A percentile compares a stretch with the other conserved stretches of the same genome.
phyloP scores from a whole-genome alignment of 176 grass and related monocot genomes.

The maize (Zea mays) region DNA sequence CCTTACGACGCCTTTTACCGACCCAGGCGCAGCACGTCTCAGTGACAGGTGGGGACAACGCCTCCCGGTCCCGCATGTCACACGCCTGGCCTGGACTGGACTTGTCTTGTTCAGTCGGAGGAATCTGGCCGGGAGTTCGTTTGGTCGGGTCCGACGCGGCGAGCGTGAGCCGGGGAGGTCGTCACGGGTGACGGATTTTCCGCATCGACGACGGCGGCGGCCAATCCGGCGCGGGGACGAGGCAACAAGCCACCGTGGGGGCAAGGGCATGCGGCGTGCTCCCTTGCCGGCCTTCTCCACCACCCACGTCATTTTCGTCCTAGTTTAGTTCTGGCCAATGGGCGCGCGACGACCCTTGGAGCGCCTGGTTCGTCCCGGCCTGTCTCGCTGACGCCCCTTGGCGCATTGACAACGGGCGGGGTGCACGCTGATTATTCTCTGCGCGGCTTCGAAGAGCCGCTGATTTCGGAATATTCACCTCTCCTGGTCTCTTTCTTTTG shows the following conservation, averaged over 20 bases:
- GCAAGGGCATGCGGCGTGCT: too few relatives aligned
- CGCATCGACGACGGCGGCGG: not conserved
- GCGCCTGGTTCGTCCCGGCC: not conserved
- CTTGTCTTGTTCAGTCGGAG: not conserved
- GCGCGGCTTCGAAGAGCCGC: conserved; percentile 31
- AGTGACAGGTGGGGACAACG: not conserved
- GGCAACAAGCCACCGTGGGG: not conserved
- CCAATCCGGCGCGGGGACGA: not conserved
- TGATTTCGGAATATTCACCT: conserved; percentile 9
- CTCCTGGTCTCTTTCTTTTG: too few relatives aligned
- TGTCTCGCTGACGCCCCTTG: not conserved
- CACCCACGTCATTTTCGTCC: not conserved
- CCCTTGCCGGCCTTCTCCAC: not conserved
- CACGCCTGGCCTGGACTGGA: too few relatives aligned
- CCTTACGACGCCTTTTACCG: too few relatives aligned
- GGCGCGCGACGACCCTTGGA: not conserved
- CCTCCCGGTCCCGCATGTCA: too few relatives aligned
- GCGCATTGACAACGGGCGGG: not conserved
- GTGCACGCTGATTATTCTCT: not conserved
- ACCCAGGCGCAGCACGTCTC: not conserved
- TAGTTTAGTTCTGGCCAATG: not conserved
- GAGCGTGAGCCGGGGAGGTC: conserved; percentile 23
- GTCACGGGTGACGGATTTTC: not conserved
- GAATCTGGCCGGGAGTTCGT: too few relatives aligned
- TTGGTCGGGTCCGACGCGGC: conserved; percentile 18